Conservation (phyloP, 78 protist genomes). For the Dictyostelium discoideum region DNA sequence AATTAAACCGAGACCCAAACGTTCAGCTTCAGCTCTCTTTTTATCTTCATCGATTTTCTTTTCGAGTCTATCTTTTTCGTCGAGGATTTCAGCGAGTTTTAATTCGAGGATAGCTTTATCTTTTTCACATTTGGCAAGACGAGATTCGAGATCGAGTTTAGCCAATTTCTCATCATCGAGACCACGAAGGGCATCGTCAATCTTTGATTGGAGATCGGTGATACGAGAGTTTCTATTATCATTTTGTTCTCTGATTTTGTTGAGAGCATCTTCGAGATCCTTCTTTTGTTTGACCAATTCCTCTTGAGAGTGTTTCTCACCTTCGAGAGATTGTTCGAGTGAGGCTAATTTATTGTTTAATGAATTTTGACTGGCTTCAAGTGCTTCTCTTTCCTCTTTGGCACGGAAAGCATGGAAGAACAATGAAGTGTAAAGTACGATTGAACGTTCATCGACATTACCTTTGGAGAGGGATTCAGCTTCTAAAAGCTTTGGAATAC, state of each 20-base stretch:
- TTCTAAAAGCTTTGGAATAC: conserved; percentile 77
- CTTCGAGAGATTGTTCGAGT: conserved; percentile 57
- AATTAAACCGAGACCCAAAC: conserved; percentile 54
- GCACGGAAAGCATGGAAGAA: conserved; percentile 87
- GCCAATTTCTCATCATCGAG: conserved; percentile 73
- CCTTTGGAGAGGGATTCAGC: conserved; percentile 86
- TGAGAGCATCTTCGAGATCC: conserved; percentile 43
- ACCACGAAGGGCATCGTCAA: conserved; percentile 78
- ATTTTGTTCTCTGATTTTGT: conserved; percentile 22
- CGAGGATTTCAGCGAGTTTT: conserved; percentile 65
- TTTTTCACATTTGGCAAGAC: conserved; percentile 74
- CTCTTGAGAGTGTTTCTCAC: conserved; percentile 62
- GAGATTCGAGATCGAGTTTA: conserved; percentile 77
- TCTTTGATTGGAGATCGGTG: conserved; percentile 59
- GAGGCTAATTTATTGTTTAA: conserved; percentile 60
- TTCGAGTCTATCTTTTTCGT: conserved; percentile 63
- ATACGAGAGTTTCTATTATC: conserved; percentile 49
- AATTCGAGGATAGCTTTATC: conserved; percentile 76
- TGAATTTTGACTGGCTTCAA: conserved; percentile 67
- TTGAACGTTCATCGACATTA: conserved; percentile 85
- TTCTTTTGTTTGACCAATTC: conserved; percentile 54
- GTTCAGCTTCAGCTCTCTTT: conserved; percentile 78
- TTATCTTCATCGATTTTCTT: conserved; percentile 79
- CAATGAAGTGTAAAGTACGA: conserved; percentile 78
- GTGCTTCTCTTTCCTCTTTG: conserved; percentile 77